phyloP scores from a whole-genome alignment of 371 early-diverging fungal species.

The Umbelopsis sp. region DNA sequence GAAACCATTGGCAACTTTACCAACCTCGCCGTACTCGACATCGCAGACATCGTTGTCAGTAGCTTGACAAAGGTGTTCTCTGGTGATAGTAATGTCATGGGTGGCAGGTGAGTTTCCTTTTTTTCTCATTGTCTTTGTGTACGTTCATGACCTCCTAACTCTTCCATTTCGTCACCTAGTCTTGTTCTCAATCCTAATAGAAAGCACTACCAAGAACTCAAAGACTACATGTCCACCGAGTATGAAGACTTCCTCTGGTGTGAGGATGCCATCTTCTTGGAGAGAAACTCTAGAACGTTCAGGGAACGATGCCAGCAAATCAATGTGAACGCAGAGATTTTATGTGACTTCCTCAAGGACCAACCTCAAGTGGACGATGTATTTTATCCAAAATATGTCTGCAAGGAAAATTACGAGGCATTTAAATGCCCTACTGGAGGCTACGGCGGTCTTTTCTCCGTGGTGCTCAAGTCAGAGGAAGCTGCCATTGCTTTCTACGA shows the following conservation, averaged over 20 bases:
- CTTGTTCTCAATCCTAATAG: conserved; percentile 83
- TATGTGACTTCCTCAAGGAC: conserved; percentile 62
- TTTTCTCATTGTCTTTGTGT: too few relatives aligned
- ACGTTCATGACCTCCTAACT: neutral
- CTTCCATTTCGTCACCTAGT: conserved; percentile 41
- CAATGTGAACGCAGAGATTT: conserved; percentile 79
- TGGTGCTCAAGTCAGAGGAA: conserved; percentile 66
- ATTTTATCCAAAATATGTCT: conserved; percentile 86
- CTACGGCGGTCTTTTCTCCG: conserved; percentile 90
- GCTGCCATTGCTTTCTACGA: conserved; percentile 83
- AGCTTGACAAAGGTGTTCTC: conserved; percentile 94
- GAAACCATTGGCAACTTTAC: conserved; percentile 94
- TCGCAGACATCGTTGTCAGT: conserved; percentile 89
- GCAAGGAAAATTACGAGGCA: conserved; percentile 66
- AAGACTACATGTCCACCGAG: conserved; percentile 48
- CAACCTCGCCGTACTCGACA: conserved; percentile 77
- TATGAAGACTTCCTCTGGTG: conserved; percentile 89
- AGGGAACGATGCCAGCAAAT: conserved; percentile 69
- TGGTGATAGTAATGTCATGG: conserved; percentile 98
- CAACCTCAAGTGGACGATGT: conserved; percentile 65
- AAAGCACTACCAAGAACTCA: conserved; percentile 57
- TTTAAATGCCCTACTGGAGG: conserved; percentile 68
- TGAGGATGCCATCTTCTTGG: conserved; percentile 93
- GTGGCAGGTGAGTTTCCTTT: conserved; percentile 69
- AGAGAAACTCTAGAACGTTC: conserved; percentile 93